Evolutionary conservation across 2,329 filamentous ascomycete genomes (phyloP).

Genomic region (Aspergillus udagawae): DNA sequence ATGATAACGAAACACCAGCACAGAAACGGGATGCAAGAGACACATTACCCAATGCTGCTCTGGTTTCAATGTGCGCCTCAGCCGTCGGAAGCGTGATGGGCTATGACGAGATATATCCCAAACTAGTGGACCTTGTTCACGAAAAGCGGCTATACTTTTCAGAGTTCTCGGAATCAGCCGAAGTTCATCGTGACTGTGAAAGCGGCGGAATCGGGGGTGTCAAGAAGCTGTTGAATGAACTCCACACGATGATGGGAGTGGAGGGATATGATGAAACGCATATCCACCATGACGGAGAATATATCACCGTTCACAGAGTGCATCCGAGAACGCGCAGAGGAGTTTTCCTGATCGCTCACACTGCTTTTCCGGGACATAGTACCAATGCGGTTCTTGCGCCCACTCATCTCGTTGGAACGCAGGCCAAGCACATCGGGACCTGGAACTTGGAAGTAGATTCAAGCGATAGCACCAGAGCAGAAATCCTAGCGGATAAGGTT

Average conservation of each 20-base stretch:
- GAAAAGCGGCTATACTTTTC: conserved; percentile 83
- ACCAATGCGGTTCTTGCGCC: conserved; percentile 76
- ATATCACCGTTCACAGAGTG: conserved; percentile 92
- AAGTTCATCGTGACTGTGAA: conserved; percentile 57
- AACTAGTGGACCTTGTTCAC: conserved; percentile 85
- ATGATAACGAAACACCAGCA: conserved; percentile 94
- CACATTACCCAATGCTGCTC: conserved; percentile 86
- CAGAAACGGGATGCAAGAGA: conserved; percentile 94
- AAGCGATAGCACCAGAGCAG: conserved; percentile 63
- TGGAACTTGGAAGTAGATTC: conserved; percentile 89
- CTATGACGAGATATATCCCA: conserved; percentile 94
- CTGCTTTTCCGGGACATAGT: conserved; percentile 87
- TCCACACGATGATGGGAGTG: conserved; percentile 92
- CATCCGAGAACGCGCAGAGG: conserved; percentile 90
- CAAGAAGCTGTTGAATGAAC: conserved; percentile 89
- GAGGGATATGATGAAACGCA: conserved; percentile 94
- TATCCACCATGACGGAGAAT: conserved; percentile 93
- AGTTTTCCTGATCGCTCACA: conserved; percentile 93
- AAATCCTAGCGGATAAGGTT: conserved; percentile 64
- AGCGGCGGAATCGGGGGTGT: conserved; percentile 82
- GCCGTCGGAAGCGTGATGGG: conserved; percentile 96
- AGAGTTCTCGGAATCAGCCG: conserved; percentile 59
- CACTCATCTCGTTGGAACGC: conserved; percentile 77
- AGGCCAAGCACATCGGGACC: conserved; percentile 78
- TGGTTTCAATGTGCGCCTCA: conserved; percentile 94